phyloP scores from a whole-genome alignment of 352 stramenopile species.

The Globisporangium heterothallicum region DNA sequence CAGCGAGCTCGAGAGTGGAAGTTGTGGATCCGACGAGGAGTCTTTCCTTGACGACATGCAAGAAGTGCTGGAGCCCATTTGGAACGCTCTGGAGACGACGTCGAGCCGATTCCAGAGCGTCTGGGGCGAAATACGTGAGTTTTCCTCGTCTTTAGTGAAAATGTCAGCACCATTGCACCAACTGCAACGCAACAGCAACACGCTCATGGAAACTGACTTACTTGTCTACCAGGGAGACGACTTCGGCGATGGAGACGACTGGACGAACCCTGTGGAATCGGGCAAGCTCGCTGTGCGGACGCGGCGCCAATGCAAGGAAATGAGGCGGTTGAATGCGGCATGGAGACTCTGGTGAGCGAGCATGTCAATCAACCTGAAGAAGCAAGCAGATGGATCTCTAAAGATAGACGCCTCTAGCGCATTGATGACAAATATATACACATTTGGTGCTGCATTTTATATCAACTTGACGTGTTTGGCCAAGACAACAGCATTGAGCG shows the following conservation, averaged over 20 bases:
- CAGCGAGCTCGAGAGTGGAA: neutral
- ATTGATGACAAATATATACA: neutral
- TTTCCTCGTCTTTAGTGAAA: neutral
- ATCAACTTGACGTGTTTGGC: no score
- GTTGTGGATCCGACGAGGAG: conserved; percentile 4
- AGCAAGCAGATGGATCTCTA: neutral
- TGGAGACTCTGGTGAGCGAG: conserved; percentile 12
- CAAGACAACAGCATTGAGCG: no score
- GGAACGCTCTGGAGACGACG: conserved; percentile 4
- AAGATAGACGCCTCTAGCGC: neutral
- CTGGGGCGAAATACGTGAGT: neutral
- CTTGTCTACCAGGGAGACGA: conserved; percentile 2
- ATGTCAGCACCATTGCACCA: conserved; percentile 5
- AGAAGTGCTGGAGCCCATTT: conserved; percentile 11
- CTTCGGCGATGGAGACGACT: conserved; percentile 6
- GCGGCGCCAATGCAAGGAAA: conserved; percentile 10
- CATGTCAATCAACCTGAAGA: neutral
- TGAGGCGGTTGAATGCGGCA: conserved; percentile 3
- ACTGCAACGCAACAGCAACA: neutral
- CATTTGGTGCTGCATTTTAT: no score
- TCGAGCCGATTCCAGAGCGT: conserved; percentile 10
- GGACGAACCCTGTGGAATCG: neutral
- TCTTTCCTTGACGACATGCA: conserved; percentile 9
- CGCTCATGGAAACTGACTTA: neutral
- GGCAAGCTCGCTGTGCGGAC: conserved; percentile 11